phyloP scores from a whole-genome alignment of 495 filamentous ascomycete genomes.

The Aspergillus olivimuriae region DNA sequence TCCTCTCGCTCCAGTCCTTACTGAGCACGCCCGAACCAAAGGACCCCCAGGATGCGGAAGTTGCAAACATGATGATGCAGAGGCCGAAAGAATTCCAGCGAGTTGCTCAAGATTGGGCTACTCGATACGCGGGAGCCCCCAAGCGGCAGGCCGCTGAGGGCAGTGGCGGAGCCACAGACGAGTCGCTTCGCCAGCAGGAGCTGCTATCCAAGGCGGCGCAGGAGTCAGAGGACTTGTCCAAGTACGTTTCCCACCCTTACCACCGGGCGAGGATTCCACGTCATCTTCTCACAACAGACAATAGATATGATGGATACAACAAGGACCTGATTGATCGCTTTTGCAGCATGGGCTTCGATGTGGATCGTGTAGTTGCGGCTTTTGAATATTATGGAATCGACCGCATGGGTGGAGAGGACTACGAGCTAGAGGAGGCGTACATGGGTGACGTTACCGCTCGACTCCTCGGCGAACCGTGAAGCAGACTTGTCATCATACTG shows the following conservation, averaged over 20 bases:
- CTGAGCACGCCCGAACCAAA: slow-evolving; percentile 92
- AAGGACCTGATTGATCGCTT: slow-evolving; percentile 84
- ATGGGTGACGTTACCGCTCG: slow-evolving; percentile 85
- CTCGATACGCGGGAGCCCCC: slow-evolving; percentile 76
- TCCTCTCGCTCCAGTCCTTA: slow-evolving; percentile 87
- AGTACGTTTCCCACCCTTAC: slow-evolving; percentile 21
- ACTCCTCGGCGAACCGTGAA: slow-evolving; percentile 68
- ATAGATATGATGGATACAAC: slow-evolving; percentile 87
- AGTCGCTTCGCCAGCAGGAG: slow-evolving; percentile 46
- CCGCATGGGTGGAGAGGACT: slow-evolving; percentile 66
- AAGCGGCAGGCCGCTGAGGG: slow-evolving; percentile 42
- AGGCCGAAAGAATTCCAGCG: slow-evolving; percentile 72
- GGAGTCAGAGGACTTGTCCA: slow-evolving; percentile 38
- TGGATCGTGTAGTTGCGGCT: slow-evolving; percentile 79
- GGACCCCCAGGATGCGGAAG: slow-evolving; percentile 95
- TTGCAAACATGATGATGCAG: slow-evolving; percentile 82
- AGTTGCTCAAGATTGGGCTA: slow-evolving; percentile 85
- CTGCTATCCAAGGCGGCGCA: slow-evolving; percentile 31
- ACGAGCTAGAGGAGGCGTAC: slow-evolving; percentile 76
- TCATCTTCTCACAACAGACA: slow-evolving; percentile 34
- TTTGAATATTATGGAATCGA: slow-evolving; percentile 81
- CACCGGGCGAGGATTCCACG: background rate
- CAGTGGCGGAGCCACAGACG: slow-evolving; percentile 42
- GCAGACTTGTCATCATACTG: slow-evolving; percentile 2
- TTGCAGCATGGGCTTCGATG: slow-evolving; percentile 86